Evolutionary conservation across 805 yeast genomes (phyloP), one percentile per base, ranked within the genome.

Genomic region (Metschnikowia shivogae): DNA sequence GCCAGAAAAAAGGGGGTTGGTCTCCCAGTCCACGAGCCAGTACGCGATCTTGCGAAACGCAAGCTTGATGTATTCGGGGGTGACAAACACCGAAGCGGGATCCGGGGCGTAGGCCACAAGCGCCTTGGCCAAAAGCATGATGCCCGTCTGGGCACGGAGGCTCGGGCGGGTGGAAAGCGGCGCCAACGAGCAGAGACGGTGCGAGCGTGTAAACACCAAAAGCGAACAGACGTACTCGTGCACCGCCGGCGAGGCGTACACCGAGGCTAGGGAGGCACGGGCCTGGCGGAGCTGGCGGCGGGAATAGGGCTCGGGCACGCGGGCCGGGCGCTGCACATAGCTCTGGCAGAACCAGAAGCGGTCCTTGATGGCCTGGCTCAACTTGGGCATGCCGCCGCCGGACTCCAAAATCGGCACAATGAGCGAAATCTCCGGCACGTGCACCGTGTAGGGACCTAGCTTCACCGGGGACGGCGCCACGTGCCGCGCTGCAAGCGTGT

Each of bases 11-110:
- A 48, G 32, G 10, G 38, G 22, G 44, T 63, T 61, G 26, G 59
- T 52, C 45, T 70, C 70, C 75, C 75, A 71, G 50, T 68, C 70
- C 9, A 71, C 69, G 13, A 69, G 55, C 76, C 76, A 71, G 58
- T 69, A 70, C 20, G 66, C 72, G 6, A 71, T 52, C 47, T 66
- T 66, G 24, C 71, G 54, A 49, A 60, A 58, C 5, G 74, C 70
- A n/a, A 66, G 54, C 48, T 70, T 70, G 34, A 62, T 64, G 32
- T 50, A 53, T 34, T 66, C 72, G 0, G 75, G 74, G 3, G 74
- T 70, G 6, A 67, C 66, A 46, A 50, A 70, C 19, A 57, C 6
- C 13, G 19, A 6, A 3, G 9, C 11, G 17, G 3, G 30, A n/a
- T 12, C 19, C 7, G 19, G 27, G 27, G 28, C 20, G 60, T 59